Conservation (phyloP, 2,329 filamentous ascomycete genomes). For the Fusarium sp. region DNA sequence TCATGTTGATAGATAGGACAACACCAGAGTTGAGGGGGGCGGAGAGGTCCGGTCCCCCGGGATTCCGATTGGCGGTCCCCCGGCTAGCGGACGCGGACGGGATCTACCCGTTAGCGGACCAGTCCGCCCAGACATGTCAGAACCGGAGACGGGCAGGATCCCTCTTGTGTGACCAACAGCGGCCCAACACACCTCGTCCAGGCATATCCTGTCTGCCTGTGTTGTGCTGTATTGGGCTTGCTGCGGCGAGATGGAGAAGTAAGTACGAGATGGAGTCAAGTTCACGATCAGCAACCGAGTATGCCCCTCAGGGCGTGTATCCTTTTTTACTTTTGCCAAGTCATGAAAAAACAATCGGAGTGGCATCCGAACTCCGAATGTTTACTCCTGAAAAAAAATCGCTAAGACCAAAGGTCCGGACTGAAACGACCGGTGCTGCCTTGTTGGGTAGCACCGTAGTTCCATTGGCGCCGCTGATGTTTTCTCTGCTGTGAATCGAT, state of each 20-base stretch:
- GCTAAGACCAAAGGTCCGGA: not conserved
- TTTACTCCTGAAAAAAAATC: not conserved
- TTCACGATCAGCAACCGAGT: not conserved
- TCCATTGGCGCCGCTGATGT: not conserved
- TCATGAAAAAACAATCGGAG: not conserved
- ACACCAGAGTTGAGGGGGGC: constrained; percentile 13
- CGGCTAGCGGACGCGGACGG: constrained; percentile 5
- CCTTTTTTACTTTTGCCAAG: not conserved
- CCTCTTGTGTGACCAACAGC: not conserved
- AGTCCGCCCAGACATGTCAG: constrained; percentile 17
- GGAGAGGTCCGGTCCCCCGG: constrained; percentile 2
- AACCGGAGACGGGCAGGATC: not conserved
- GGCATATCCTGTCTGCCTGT: not conserved
- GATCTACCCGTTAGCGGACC: constrained; percentile 37
- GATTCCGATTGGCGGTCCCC: constrained; percentile 29
- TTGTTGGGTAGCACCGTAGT: not conserved
- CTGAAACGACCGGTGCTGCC: not conserved
- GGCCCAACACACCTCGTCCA: not conserved
- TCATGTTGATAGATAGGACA: constrained; percentile 12
- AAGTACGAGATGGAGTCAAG: not conserved
- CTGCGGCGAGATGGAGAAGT: not conserved
- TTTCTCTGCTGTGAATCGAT: not conserved
- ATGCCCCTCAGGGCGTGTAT: not conserved
- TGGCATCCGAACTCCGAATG: not conserved
- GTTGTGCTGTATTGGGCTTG: not conserved